Percentiles rank a stretch among this genome's conserved stretches.
Conservation (phyloP, 257 asterid genomes). For the Craterostigma plantagineum region DNA sequence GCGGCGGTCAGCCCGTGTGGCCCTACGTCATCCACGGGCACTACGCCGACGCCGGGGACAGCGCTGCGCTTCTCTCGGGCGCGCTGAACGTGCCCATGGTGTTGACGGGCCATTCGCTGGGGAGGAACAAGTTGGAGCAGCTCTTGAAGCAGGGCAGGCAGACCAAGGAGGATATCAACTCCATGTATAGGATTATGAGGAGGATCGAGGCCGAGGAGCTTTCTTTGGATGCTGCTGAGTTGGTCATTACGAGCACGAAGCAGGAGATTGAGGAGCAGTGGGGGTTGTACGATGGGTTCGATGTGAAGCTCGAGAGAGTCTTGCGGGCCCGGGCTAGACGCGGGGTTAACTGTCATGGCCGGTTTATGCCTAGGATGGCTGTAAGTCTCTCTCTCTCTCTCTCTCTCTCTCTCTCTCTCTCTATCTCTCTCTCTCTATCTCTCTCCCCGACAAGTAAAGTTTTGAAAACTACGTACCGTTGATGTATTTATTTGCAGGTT, state of each 20-base stretch:
- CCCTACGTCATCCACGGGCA: constrained; percentile 77
- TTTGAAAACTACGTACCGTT: not conserved
- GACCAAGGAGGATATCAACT: constrained; percentile 69
- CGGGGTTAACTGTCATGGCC: constrained; percentile 66
- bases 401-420: not conserved
- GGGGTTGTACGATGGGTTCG: constrained; percentile 83
- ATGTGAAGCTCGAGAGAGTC: constrained; percentile 59
- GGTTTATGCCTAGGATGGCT: constrained; percentile 87
- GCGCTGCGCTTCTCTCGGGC: constrained; percentile 76
- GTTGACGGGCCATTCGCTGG: constrained; percentile 68
- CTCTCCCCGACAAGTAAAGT: too few species aligned
- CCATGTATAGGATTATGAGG: constrained; percentile 67
- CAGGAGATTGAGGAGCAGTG: constrained; percentile 88
- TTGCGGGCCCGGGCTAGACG: constrained; percentile 67
- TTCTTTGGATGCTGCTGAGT: constrained; percentile 66
- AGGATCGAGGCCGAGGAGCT: constrained; percentile 81
- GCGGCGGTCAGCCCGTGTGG: constrained; percentile 61
- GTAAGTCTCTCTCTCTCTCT: constrained; percentile 17
- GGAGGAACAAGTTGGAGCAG: constrained; percentile 77
- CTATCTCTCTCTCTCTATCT: too few species aligned
- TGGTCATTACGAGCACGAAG: constrained; percentile 65
- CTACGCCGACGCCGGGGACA: constrained; percentile 86
- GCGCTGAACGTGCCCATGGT: constrained; percentile 85
- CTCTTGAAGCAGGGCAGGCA: constrained; percentile 69
- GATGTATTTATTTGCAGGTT: constrained; percentile 22